Percentiles rank a stretch among this genome's conserved stretches.
Conservation (phyloP, 495 filamentous ascomycete genomes). For the Durotheca rogersii region DNA sequence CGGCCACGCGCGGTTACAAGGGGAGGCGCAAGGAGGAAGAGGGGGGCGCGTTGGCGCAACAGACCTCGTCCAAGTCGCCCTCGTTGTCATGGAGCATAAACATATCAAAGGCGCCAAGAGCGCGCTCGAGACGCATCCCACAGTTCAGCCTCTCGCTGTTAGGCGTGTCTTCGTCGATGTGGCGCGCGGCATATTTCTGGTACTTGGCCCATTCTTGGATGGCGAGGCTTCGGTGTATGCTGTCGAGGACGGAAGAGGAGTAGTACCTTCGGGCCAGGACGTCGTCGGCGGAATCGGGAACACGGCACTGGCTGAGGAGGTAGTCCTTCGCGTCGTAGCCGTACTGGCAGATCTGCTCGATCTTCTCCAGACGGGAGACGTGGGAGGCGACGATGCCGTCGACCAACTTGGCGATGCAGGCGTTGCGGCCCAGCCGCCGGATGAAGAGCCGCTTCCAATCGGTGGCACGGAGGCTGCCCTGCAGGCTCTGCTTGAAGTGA, state of each 20-base stretch:
- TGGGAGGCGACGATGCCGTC: conserved; percentile 70
- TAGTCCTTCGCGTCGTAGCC: conserved; percentile 91
- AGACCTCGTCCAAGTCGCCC: conserved; percentile 72
- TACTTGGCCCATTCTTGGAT: conserved; percentile 70
- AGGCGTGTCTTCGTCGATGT: conserved; percentile 41
- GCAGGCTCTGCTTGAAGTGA: conserved; percentile 58
- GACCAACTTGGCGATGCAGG: conserved; percentile 56
- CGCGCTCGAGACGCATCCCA: conserved; percentile 64
- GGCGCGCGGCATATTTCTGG: conserved; percentile 43
- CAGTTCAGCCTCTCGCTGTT: conserved; percentile 32
- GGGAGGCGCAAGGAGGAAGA: too few species aligned
- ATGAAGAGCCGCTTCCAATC: conserved; percentile 79
- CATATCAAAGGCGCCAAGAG: conserved; percentile 80
- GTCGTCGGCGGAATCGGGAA: conserved; percentile 65
- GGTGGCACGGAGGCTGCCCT: conserved; percentile 51
- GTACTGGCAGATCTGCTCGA: conserved; percentile 63
- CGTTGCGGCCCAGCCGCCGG: conserved; percentile 56
- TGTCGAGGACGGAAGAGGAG: conserved; percentile 67
- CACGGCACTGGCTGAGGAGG: conserved; percentile 63
- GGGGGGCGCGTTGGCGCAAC: too few species aligned
- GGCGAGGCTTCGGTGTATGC: conserved; percentile 78
- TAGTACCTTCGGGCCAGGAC: conserved; percentile 84
- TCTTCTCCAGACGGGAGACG: conserved; percentile 65
- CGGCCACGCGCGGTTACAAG: not conserved
- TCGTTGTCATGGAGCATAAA: conserved; percentile 72